These are phyloP conservation scores for Helichrysum umbraculigerum DNA, from an alignment of 129 eudicot species.

Conservation along the genomic window DNA sequence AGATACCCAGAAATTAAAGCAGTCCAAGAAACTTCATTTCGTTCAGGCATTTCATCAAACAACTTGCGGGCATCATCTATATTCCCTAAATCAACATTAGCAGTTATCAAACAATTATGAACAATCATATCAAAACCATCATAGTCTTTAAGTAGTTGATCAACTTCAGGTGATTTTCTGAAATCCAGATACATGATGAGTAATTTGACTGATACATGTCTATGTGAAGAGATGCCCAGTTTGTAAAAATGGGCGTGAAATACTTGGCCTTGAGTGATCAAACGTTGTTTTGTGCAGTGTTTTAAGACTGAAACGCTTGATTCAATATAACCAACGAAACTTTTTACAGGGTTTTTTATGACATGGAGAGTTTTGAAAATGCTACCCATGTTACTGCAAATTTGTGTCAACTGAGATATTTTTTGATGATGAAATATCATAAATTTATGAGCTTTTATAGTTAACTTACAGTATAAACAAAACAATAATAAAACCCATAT, in stretches of 20 bases:
- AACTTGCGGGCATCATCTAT: conserved; percentile 41
- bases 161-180: conserved; percentile 43
- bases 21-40: conserved; percentile 85
- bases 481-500: too few species aligned
- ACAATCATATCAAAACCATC: conserved; percentile 56
- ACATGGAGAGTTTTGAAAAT: conserved; percentile 31
- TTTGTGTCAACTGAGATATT: background rate
- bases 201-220: conserved; percentile 47
- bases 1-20: conserved; percentile 61
- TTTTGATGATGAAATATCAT: background rate
- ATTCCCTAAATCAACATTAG: conserved; percentile 50
- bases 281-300: conserved; percentile 46
- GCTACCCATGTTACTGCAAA: background rate
- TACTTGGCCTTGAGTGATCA: conserved; percentile 40
- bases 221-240: conserved; percentile 53
- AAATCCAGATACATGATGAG: conserved; percentile 61
- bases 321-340: conserved; percentile 31
- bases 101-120: conserved; percentile 59
- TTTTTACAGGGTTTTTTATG: conserved; percentile 46
- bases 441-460: too few species aligned
- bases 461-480: too few species aligned
- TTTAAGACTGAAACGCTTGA: conserved; percentile 42
- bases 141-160: conserved; percentile 54
- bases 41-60: conserved; percentile 81
- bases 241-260: conserved; percentile 64